Evolutionary conservation across 306 rosid genomes (phyloP).

Genomic region (Ormosia emarginata): DNA sequence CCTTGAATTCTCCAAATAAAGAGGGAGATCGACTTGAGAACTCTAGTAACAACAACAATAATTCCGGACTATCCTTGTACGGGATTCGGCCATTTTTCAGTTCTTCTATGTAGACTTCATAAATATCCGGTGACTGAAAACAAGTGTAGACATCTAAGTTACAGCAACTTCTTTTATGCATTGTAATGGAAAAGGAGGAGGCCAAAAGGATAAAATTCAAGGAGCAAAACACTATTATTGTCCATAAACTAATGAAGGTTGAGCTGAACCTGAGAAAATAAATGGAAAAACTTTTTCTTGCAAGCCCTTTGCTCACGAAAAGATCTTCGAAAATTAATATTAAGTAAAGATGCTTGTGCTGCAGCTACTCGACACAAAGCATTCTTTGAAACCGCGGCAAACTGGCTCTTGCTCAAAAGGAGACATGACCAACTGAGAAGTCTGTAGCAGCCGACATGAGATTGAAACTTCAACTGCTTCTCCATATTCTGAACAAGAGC

Average conservation of each 20-base stretch:
- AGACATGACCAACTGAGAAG: constrained; percentile 88
- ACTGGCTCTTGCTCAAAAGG: constrained; percentile 67
- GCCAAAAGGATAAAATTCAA: not conserved
- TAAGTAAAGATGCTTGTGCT: constrained; percentile 65
- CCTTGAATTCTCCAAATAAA: constrained; percentile 67
- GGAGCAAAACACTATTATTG: not conserved
- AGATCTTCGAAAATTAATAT: constrained; percentile 52
- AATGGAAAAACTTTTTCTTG: constrained; percentile 56
- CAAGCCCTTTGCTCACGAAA: constrained; percentile 62
- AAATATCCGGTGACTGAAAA: constrained; percentile 63
- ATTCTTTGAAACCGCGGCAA: constrained; percentile 69
- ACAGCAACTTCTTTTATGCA: not conserved
- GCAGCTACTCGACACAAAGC: constrained; percentile 78
- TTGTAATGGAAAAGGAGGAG: not conserved
- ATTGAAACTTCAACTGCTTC: constrained; percentile 64
- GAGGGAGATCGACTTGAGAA: constrained; percentile 53
- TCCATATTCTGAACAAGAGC: constrained; percentile 88
- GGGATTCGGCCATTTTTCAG: constrained; percentile 59
- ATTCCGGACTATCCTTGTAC: constrained; percentile 71
- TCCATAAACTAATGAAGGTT: not conserved
- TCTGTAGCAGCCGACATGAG: constrained; percentile 67
- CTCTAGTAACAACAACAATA: constrained; percentile 64
- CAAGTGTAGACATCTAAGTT: not conserved
- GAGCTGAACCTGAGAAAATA: constrained; percentile 71
- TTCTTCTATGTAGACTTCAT: constrained; percentile 66